Evolutionary conservation across 2,329 filamentous ascomycete species (phyloP), one percentile per base, ranked within the genome.

Genomic region (Xylaria sp.): DNA sequence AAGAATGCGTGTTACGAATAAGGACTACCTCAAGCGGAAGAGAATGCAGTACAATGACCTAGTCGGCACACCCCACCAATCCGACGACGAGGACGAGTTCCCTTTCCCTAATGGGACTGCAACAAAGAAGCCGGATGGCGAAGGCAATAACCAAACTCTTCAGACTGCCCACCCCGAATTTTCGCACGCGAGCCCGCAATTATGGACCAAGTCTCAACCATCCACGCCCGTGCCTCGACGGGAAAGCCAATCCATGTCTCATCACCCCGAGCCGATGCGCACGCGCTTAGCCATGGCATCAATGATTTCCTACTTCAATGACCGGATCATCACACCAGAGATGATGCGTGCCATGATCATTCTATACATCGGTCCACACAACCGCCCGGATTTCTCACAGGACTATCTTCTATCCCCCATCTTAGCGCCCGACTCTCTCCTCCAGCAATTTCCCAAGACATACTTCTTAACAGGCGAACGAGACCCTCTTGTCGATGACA

Each of bases 291-390:
- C 94, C 15, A 96, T 94, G 74, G 94, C 92, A 0, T 94, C 90
- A n/a, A 96, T 97, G 87, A 96, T 99, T 37, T 97, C 94, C 0
- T 98, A 98, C 78, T 96, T 97, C 77, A 95, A 96, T 75, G 95
- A 99, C 76, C 90, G 95, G 28, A 91, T 99, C 28, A 83, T 99
- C 14, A 94, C 92, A 0, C 94, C 95, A 0, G 95, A 99, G 77
- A 97, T 98, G 92, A 97, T 98, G 90, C 91, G 95, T 33, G 92
- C 94, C 66, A 98, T 99, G 94, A 97, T 99, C 68, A 96, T 99
- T 68, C 83, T 99, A 3, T 99, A 99, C 75, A 91, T 99, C 58
- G 95, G 95, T 0, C 93, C 94, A 0, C 91, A 97, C 74, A 92
- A 95, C 75, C 89, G 94, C 0, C 95, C 95, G 0, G 93, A 98